Evolutionary conservation across 768 basidiomycete genomes (phyloP).

Genomic region (Lentinus brumalis): DNA sequence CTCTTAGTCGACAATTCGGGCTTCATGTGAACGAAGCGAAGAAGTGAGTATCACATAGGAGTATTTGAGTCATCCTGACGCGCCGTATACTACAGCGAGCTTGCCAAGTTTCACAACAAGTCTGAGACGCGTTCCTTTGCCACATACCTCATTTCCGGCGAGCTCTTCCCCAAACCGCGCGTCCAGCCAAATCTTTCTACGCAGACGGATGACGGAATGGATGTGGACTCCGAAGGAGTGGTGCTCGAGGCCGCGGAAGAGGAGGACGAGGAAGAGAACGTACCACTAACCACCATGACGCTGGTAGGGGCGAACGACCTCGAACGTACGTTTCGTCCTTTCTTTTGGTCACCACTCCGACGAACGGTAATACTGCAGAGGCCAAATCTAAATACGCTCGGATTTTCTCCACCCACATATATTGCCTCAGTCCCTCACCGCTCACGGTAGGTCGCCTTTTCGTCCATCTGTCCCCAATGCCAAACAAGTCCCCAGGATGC

Average conservation of each 20-base stretch:
- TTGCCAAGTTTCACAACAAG: conserved; percentile 57
- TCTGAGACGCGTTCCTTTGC: conserved; percentile 51
- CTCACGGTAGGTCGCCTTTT: conserved; percentile 47
- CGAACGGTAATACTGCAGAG: conserved; percentile 37
- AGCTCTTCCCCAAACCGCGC: conserved; percentile 30
- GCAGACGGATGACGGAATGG: conserved; percentile 31
- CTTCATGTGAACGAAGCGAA: conserved; percentile 81
- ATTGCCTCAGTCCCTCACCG: conserved; percentile 69
- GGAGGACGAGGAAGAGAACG: conserved; percentile 40
- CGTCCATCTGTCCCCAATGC: neutral
- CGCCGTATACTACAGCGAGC: conserved; percentile 48
- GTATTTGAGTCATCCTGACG: neutral
- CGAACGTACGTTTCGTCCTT: conserved; percentile 50
- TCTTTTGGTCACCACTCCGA: neutral
- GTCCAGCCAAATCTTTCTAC: neutral
- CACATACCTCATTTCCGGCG: conserved; percentile 74
- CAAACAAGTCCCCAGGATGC: conserved; percentile 39
- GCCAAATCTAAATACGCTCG: conserved; percentile 53
- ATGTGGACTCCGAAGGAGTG: conserved; percentile 43
- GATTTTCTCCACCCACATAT: conserved; percentile 63
- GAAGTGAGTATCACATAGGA: conserved; percentile 50
- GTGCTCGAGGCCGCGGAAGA: conserved; percentile 28
- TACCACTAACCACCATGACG: conserved; percentile 50
- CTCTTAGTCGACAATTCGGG: conserved; percentile 67
- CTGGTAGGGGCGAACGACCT: conserved; percentile 67